Conservation (phyloP, 163 green algal genomes). For the Volvox carteri region DNA sequence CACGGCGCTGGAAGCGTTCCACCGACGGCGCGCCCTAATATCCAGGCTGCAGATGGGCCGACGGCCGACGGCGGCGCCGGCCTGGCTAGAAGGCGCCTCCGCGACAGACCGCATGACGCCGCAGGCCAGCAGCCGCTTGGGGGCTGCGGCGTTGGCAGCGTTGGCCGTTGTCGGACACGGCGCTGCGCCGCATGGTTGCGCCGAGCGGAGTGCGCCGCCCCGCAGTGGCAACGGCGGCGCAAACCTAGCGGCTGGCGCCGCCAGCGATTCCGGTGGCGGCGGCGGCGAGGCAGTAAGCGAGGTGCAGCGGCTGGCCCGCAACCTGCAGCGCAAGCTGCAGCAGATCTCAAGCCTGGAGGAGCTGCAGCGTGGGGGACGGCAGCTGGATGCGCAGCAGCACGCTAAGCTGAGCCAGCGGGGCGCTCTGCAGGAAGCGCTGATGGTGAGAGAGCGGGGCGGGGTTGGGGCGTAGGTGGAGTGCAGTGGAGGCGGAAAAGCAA, state of each 20-base stretch:
- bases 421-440: constrained; percentile 63
- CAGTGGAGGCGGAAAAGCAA: too few species aligned
- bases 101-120: constrained; percentile 37
- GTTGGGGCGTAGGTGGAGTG: not conserved
- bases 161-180: constrained; percentile 33
- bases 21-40: constrained; percentile 6
- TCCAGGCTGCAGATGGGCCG: constrained; percentile 59
- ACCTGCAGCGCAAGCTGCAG: constrained; percentile 86
- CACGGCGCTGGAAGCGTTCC: constrained; percentile 35
- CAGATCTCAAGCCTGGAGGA: constrained; percentile 74
- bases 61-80: constrained; percentile 58
- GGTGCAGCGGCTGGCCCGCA: constrained; percentile 60
- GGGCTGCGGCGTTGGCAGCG: constrained; percentile 20
- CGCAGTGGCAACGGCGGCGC: not conserved
- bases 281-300: not conserved
- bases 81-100: constrained; percentile 21
- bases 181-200: too few species aligned
- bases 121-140: constrained; percentile 7
- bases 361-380: constrained; percentile 19
- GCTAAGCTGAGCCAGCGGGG: constrained; percentile 77
- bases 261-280: not conserved
- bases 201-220: too few species aligned
- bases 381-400: constrained; percentile 83
- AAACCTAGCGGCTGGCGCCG: not conserved
- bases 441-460: constrained; percentile 42